Percentiles rank a stretch among this genome's conserved stretches.
These are phyloP conservation scores for Auricularia auricula-judae DNA, from an alignment of 768 basidiomycete species.

Conservation along the genomic window DNA sequence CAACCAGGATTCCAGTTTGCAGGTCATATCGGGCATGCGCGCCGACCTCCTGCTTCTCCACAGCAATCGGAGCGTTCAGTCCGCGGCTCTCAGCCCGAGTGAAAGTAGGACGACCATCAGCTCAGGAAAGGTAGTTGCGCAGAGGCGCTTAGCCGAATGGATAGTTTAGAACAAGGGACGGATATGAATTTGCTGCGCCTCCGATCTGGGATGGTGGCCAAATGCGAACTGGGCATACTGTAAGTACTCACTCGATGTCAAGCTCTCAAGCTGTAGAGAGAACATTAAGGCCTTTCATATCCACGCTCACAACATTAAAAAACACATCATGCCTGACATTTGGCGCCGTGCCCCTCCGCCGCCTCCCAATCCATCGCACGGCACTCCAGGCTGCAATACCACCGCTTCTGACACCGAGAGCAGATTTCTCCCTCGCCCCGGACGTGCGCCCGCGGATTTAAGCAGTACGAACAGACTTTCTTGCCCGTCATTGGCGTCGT, in stretches of 20 bases:
- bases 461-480: neutral
- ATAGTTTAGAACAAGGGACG: neutral
- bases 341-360: neutral
- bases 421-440: neutral
- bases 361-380: neutral
- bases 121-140: neutral
- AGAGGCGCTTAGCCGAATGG: neutral
- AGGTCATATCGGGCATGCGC: neutral
- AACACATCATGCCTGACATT: neutral
- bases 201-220: no score
- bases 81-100: neutral
- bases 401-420: neutral
- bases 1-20: rapidly evolving
- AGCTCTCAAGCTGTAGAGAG: no score
- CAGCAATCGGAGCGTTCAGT: neutral
- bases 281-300: no score
- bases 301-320: no score
- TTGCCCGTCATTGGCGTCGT: neutral
- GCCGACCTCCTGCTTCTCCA: neutral
- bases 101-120: neutral
- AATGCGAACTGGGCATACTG: no score
- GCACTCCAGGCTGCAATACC: neutral
- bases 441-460: neutral
- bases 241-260: no score
- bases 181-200: no score